Evolutionary conservation across 1,284 basidiomycete species (phyloP).

Genomic region (Ceratobasidium sp.): DNA sequence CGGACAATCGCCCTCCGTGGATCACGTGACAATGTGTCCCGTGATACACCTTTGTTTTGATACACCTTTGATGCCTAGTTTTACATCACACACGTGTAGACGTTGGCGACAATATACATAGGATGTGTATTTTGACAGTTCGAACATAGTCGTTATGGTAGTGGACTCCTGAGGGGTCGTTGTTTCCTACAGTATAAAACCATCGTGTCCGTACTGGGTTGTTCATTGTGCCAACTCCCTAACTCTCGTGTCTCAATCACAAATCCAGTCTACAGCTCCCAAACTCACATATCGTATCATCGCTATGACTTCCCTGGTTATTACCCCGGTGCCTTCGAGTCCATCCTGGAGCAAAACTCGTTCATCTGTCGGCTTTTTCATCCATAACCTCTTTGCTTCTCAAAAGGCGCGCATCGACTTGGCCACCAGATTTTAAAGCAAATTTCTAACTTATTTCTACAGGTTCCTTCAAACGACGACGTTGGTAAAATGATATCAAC

Average conservation of each 20-base stretch:
- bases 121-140: neutral
- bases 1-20: too few species aligned
- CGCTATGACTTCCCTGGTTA: neutral
- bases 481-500: neutral
- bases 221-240: neutral
- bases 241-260: neutral
- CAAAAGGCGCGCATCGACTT: neutral
- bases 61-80: conserved; percentile 4
- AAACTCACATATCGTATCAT: neutral
- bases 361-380: neutral
- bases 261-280: neutral
- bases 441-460: neutral
- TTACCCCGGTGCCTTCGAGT: neutral
- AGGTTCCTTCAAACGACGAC: neutral
- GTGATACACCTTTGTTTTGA: neutral
- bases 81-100: neutral
- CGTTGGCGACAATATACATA: neutral
- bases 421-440: neutral
- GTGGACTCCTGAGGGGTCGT: neutral
- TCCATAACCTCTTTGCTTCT: neutral
- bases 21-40: too few species aligned
- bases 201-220: neutral
- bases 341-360: neutral
- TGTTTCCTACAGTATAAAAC: neutral
- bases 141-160: neutral